Percentiles rank a stretch among this genome's conserved stretches.
phyloP scores from a whole-genome alignment of 73 alveolate species.

The Breviolum minutum region DNA sequence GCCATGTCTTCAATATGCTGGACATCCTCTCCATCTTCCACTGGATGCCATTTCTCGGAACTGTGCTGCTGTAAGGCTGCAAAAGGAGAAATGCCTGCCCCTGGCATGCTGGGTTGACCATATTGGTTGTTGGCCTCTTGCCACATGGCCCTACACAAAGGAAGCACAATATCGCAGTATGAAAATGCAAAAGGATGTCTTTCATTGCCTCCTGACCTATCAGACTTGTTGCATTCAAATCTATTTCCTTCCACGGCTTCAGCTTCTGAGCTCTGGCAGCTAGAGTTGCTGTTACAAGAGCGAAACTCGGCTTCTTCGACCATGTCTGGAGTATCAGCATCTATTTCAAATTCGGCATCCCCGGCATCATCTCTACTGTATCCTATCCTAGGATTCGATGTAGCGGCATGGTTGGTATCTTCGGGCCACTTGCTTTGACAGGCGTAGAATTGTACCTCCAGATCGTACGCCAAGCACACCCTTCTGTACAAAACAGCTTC shows the following conservation, averaged over 20 bases:
- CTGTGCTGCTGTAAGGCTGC: background rate
- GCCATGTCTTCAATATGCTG: too few relatives aligned
- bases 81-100: conserved; percentile 24
- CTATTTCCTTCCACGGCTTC: background rate
- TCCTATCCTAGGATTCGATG: too few relatives aligned
- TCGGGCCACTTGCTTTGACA: conserved; percentile 12
- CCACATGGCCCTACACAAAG: background rate
- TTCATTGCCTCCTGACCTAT: background rate
- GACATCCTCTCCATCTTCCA: background rate
- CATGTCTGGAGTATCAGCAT: too few relatives aligned
- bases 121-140: background rate
- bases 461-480: conserved; percentile 58
- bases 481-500: conserved; percentile 29
- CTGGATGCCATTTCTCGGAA: conserved; percentile 10
- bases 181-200: background rate
- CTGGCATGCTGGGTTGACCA: background rate
- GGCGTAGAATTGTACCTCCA: conserved; percentile 40
- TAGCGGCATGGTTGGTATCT: background rate
- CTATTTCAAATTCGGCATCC: background rate
- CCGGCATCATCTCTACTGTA: background rate
- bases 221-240: background rate
- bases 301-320: too few relatives aligned
- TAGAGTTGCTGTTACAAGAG: too few relatives aligned
- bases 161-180: background rate
- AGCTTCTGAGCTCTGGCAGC: background rate